Percentiles rank a stretch among this genome's conserved stretches.
phyloP scores from a whole-genome alignment of 805 yeast genomes.

The Groenewaldozyma salmanticensis region DNA sequence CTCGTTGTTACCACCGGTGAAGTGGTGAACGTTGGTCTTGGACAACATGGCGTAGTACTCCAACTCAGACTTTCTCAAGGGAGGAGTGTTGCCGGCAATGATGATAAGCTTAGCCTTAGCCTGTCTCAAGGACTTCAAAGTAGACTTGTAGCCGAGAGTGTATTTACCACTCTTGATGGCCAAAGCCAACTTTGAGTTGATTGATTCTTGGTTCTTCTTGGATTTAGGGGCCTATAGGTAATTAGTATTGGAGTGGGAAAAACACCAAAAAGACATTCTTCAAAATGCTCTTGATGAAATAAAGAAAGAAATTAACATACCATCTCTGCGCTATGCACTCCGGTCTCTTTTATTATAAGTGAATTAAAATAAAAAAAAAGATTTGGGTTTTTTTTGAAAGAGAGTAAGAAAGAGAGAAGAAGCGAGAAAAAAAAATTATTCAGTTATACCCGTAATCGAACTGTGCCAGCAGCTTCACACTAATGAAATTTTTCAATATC shows the following conservation, averaged over 20 bases:
- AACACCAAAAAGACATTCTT: background rate
- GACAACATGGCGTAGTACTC: conserved; percentile 99
- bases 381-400: too few species aligned
- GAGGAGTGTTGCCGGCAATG: conserved; percentile 99
- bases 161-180: conserved; percentile 99
- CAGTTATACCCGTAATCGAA: too few species aligned
- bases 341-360: conserved; percentile 50
- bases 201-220: conserved; percentile 82
- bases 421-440: too few species aligned
- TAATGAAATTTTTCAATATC: too few species aligned
- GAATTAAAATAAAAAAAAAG: background rate
- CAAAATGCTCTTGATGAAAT: background rate
- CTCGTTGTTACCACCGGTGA: conserved; percentile 99
- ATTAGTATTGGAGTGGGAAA: too few species aligned
- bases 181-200: conserved; percentile 97
- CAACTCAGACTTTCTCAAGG: conserved; percentile 98
- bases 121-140: conserved; percentile 95
- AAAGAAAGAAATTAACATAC: conserved; percentile 45
- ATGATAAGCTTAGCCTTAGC: conserved; percentile 98
- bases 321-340: conserved; percentile 99
- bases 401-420: too few species aligned
- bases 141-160: conserved; percentile 99
- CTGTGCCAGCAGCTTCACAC: too few species aligned
- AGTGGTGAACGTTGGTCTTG: conserved; percentile 95
- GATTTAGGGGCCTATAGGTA: conserved; percentile 79